phyloP scores from a whole-genome alignment of 495 filamentous ascomycete genomes.

The Sphaerosporella brunnea region DNA sequence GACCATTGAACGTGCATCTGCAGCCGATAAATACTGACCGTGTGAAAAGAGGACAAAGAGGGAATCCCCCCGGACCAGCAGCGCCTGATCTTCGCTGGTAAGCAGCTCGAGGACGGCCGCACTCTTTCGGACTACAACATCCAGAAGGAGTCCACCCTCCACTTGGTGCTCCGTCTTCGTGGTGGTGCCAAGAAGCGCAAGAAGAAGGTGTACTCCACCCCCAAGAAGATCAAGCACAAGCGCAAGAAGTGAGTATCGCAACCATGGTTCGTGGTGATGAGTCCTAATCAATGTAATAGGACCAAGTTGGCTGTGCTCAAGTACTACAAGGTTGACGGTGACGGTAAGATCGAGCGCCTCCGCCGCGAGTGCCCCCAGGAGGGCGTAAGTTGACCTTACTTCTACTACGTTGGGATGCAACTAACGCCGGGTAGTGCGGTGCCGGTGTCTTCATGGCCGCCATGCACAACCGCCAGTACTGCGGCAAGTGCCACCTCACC shows the following conservation, averaged over 20 bases:
- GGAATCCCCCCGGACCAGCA: conserved; percentile 99
- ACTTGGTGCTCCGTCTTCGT: conserved; percentile 94
- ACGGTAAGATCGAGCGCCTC: conserved; percentile 99
- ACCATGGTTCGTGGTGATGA: too few species aligned
- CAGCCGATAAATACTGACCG: neutral
- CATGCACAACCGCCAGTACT: conserved; percentile 99
- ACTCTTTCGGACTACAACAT: conserved; percentile 99
- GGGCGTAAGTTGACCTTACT: conserved; percentile 44
- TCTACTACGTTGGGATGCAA: neutral
- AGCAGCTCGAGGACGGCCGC: conserved; percentile 99
- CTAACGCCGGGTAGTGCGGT: conserved; percentile 52
- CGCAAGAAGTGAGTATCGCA: conserved; percentile 51
- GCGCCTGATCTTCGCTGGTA: conserved; percentile 98
- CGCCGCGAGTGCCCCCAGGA: conserved; percentile 87
- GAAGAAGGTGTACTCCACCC: conserved; percentile 99
- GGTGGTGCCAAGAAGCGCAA: conserved; percentile 98
- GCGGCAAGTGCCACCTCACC: conserved; percentile 96
- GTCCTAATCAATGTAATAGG: too few species aligned
- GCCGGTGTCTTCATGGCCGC: conserved; percentile 99
- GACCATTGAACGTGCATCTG: too few species aligned
- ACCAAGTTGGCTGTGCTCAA: conserved; percentile 99
- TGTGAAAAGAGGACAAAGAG: conserved; percentile 72
- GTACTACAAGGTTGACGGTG: conserved; percentile 99
- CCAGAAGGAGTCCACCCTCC: conserved; percentile 99
- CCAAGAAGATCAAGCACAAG: conserved; percentile 99